phyloP scores from a whole-genome alignment of 352 stramenopile genomes.

The Pythium coloratum region DNA sequence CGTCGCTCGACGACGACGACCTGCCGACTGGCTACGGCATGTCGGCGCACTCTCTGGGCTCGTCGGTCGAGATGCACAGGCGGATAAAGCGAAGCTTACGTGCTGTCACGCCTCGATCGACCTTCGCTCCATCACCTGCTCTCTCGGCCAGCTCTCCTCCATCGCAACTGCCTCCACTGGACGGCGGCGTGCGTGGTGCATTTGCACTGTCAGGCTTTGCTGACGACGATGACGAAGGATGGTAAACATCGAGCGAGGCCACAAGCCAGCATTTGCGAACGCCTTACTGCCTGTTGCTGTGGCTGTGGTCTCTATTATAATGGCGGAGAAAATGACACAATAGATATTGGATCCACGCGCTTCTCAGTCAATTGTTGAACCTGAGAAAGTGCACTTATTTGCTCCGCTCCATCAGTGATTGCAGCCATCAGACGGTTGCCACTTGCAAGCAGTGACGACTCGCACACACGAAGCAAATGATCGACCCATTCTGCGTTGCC shows the following conservation, averaged over 20 bases:
- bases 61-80: not conserved
- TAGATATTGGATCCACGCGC: too few relatives aligned
- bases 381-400: too few relatives aligned
- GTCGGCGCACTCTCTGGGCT: constrained; percentile 10
- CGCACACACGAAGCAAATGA: constrained; percentile 1
- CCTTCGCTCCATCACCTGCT: constrained; percentile 64
- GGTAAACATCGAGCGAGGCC: constrained; percentile 22
- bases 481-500: constrained; percentile 1
- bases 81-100: constrained; percentile 25
- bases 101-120: constrained; percentile 12
- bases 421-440: too few relatives aligned
- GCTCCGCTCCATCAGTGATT: too few relatives aligned
- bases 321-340: too few relatives aligned
- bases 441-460: not conserved
- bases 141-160: constrained; percentile 69
- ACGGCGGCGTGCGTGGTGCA: constrained; percentile 24
- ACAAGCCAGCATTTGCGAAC: too few relatives aligned
- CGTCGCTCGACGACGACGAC: constrained; percentile 51
- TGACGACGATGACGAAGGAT: constrained; percentile 63
- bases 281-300: too few relatives aligned
- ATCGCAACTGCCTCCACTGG: constrained; percentile 59
- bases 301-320: too few relatives aligned
- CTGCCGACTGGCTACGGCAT: constrained; percentile 17
- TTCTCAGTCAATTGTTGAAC: too few relatives aligned
- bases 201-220: constrained; percentile 68